A percentile compares a stretch with the other conserved stretches of the same genome.
Evolutionary conservation across 176 grass and related monocot genomes (phyloP).

Genomic region (Chloris gayana): DNA sequence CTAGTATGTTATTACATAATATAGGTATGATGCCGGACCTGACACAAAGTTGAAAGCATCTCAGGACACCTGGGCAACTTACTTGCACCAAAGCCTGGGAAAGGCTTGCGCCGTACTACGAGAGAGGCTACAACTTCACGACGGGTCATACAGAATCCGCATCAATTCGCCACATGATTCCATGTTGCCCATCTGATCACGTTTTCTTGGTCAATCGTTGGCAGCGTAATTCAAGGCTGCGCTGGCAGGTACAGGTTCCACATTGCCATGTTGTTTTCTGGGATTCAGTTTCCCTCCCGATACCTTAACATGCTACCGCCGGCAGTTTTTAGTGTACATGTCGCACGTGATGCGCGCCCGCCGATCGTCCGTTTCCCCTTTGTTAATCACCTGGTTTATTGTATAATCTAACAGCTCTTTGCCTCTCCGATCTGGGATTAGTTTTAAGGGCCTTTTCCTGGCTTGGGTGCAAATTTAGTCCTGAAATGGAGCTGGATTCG

Average conservation of each 20-base stretch:
- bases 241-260: not conserved
- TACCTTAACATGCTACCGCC: slow-evolving; percentile 18
- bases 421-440: slow-evolving; percentile 8
- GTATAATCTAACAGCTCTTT: not conserved
- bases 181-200: not conserved
- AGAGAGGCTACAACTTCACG: not conserved
- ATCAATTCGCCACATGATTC: slow-evolving; percentile 9
- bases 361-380: not conserved
- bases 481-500: too few species aligned
- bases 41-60: not conserved
- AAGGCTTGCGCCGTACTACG: too few species aligned
- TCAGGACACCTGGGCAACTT: not conserved
- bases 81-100: not conserved
- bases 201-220: slow-evolving; percentile 1
- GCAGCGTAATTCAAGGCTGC: slow-evolving; percentile 11
- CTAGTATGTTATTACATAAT: too few species aligned
- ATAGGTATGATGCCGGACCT: not conserved
- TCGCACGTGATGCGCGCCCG: slow-evolving; percentile 29
- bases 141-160: not conserved
- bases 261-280: slow-evolving; percentile 24
- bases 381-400: not conserved
- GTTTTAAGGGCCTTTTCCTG: not conserved
- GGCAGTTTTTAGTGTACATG: slow-evolving; percentile 18
- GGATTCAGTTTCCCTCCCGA: not conserved
- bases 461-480: not conserved